Evolutionary conservation across 1,139 yeast species (phyloP), one percentile per base, ranked within the genome.

Genomic region (Taphrina flavorubra): DNA sequence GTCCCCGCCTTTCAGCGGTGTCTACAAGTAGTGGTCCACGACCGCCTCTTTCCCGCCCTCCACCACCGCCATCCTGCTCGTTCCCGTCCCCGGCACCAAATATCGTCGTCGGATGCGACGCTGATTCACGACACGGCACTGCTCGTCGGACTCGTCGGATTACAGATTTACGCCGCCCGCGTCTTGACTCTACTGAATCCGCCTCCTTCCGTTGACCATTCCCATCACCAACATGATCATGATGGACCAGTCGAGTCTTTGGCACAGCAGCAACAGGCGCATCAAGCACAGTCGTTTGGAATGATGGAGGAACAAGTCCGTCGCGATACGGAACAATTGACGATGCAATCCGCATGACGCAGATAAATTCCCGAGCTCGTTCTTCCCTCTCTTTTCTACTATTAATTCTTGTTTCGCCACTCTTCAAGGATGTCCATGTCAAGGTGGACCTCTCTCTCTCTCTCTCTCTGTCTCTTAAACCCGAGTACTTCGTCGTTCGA

Each of bases 121-220:
- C n/a, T 14, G 18, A 64, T 68, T 0, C 58, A 68, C 57, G 70
- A 70, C 47, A 59, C 60, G 44, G 56, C 65, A 13, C 55, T 58
- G 5, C 42, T 70, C 51, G 65, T 56, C 11, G 70, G 70, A 13
- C 66, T 51, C 5, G 44, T 46, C 37, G 69, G 71, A 3, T 40
- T 70, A 25, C 71, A 70, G 51, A 56, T 68, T n/a, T 44, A 70
- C 7, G 69, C 69, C 36, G 31, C 53, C 36, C 31, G 36, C 51
- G 11, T 46, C 10, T 46, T 46, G 51, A 25, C 31, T 2, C 4
- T 25, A 4, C 31, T 25, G 4, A 25, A 25, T 25, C 31, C 31
- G 31, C 31, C 31, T 25, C 31, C 4, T 25, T 2, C 31, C 31
- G 31, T 25, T 2, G 31, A 25, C 31, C 31, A 25, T 4, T 4